Evolutionary conservation across 2,329 filamentous ascomycete species (phyloP).

Genomic region (Fusarium circinatum): DNA sequence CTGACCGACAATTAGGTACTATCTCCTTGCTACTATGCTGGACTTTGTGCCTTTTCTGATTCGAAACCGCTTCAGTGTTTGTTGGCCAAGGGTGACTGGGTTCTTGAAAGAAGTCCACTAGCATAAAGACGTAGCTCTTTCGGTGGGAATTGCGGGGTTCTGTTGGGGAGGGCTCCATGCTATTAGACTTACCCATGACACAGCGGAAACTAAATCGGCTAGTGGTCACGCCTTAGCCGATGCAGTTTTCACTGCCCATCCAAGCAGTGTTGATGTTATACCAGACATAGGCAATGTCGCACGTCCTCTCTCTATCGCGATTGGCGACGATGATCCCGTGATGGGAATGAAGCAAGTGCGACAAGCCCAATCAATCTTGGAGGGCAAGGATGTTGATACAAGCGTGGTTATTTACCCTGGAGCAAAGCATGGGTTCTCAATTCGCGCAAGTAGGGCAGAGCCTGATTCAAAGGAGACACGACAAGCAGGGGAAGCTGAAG

Average conservation of each 20-base stretch:
- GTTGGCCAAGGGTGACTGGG: constrained; percentile 48
- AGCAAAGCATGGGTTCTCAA: not conserved
- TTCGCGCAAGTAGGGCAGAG: not conserved
- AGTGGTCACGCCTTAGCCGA: not conserved
- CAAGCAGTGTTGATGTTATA: not conserved
- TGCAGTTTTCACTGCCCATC: not conserved
- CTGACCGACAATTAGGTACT: not conserved
- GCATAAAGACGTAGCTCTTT: constrained; percentile 44
- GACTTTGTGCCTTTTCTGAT: not conserved
- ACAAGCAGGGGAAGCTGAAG: not conserved
- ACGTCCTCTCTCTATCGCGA: not conserved
- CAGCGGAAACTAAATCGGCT: not conserved
- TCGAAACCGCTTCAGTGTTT: constrained; percentile 45
- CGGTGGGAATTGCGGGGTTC: constrained; percentile 66
- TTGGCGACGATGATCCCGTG: not conserved
- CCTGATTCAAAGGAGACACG: not conserved
- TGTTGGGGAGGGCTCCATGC: constrained; percentile 71
- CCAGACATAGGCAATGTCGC: not conserved
- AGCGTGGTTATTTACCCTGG: not conserved
- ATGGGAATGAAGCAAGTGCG: not conserved
- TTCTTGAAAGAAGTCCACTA: constrained; percentile 53
- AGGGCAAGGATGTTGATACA: not conserved
- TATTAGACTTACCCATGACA: constrained; percentile 56
- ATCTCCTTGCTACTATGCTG: not conserved
- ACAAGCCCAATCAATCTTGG: not conserved